Evolutionary conservation across 2,329 filamentous ascomycete species (phyloP).

Genomic region (Oidium heveae): DNA sequence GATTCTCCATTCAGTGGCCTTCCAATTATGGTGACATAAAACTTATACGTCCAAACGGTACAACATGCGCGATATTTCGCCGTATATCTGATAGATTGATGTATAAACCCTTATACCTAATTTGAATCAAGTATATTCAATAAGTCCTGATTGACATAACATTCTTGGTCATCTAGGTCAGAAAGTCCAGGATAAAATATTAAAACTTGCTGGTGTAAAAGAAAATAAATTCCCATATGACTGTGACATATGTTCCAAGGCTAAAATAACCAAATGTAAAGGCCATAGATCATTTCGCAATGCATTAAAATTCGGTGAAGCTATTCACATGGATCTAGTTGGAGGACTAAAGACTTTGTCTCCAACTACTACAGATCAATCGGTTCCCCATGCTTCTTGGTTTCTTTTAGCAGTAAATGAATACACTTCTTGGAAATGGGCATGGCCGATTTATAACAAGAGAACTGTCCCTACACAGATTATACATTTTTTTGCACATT

Average conservation of each 20-base stretch:
- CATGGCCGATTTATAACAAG: no score
- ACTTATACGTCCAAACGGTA: not conserved
- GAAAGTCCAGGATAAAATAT: not conserved
- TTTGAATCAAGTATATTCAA: not conserved
- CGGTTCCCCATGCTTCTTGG: not conserved
- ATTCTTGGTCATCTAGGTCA: constrained; percentile 1
- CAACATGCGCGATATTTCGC: not conserved
- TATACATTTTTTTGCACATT: not conserved
- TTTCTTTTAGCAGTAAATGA: not conserved
- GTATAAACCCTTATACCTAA: not conserved
- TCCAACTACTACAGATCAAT: not conserved
- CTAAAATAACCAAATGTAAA: not conserved
- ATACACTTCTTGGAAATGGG: not conserved
- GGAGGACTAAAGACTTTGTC: no score
- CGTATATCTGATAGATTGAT: not conserved
- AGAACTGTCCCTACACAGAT: no score
- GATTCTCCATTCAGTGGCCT: not conserved
- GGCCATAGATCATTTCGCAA: not conserved
- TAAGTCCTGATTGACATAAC: not conserved
- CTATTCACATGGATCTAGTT: not conserved
- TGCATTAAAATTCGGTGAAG: not conserved
- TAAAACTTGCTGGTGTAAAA: not conserved
- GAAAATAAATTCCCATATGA: not conserved
- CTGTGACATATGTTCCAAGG: not conserved
- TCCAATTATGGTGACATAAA: no score